Evolutionary conservation across 139 green algal genomes (phyloP), one percentile per base, ranked within the genome.

Genomic region (Micromonas pusilla): DNA sequence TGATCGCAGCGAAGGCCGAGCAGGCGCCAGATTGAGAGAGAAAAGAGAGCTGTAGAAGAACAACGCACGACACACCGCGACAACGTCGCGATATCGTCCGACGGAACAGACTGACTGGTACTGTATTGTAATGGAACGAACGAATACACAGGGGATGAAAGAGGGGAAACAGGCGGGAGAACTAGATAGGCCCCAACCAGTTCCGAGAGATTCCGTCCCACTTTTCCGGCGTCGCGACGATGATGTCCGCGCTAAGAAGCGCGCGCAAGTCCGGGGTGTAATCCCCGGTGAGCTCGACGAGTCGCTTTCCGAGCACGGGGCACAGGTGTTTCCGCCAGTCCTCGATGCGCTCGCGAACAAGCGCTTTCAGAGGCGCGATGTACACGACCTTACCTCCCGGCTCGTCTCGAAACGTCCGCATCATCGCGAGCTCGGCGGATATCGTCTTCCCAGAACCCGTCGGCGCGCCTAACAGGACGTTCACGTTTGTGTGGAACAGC

Each of bases 161-260:
- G n/a, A n/a, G n/a, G n/a, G n/a, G n/a, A n/a, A n/a, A n/a, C n/a
- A n/a, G n/a, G n/a, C n/a, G n/a, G n/a, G n/a, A n/a, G n/a, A n/a
- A n/a, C n/a, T n/a, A n/a, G n/a, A n/a, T 77, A 94, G 89, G n/a
- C n/a, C n/a, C n/a, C n/a, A n/a, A n/a, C 94, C 94, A 98, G 72
- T 88, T 90, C 36, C 95, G 88, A 28, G 80, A 91, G 85, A 98
- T 96, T 70, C 92, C 93, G 84, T 98, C 95, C 95, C 95, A 99
- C 84, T 98, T 98, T 84, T 98, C 94, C 4, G 95, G 94, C 0
- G 94, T 99, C 73, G 72, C 80, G 34, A 99, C 91, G 84, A 99
- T 97, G 76, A 99, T 86, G 84, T 99, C 91, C 13, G 94, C 92
- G 6, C 45, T 30, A 9, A 87, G 76, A 52, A 88, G 73, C 54